Percentiles rank a stretch among this genome's conserved stretches.
Evolutionary conservation across 1,139 yeast species (phyloP).

Genomic region (Geotrichum carabidarum): DNA sequence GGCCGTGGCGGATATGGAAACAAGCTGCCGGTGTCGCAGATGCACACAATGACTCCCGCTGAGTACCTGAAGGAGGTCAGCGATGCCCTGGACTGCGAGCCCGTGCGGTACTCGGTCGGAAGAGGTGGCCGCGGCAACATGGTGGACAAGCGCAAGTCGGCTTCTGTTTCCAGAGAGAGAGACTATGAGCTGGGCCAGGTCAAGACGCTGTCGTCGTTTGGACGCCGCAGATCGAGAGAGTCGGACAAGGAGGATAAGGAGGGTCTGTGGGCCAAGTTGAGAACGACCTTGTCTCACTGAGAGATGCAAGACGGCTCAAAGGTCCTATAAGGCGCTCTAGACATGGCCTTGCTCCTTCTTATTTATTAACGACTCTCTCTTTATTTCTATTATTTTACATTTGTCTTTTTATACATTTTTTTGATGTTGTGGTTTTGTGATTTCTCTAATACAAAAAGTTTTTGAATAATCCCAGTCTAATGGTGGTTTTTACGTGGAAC

Average conservation of each 20-base stretch:
- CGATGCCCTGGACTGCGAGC: conserved; percentile 33
- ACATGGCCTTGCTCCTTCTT: not conserved
- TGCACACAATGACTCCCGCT: conserved; percentile 33
- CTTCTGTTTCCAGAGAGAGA: not conserved
- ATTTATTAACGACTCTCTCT: not conserved
- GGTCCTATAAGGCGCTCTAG: not conserved
- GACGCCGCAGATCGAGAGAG: not conserved
- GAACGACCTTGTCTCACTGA: conserved; percentile 28
- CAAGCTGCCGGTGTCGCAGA: conserved; percentile 32
- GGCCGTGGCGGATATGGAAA: conserved; percentile 42
- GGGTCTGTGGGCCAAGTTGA: conserved; percentile 29
- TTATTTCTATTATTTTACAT: not conserved
- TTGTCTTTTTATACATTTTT: not conserved
- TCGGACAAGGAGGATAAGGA: conserved; percentile 16
- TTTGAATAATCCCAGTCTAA: no score
- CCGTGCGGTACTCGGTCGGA: conserved; percentile 36
- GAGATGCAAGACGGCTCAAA: no score
- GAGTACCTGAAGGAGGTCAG: conserved; percentile 37
- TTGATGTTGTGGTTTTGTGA: not conserved
- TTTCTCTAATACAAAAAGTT: not conserved
- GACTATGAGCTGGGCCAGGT: conserved; percentile 1
- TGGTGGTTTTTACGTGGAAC: no score
- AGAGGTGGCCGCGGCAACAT: conserved; percentile 40
- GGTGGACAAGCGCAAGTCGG: conserved; percentile 19
- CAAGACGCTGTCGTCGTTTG: conserved; percentile 10